Percentiles rank a stretch among this genome's conserved stretches.
phyloP scores from a whole-genome alignment of 768 basidiomycete species.

The Boletus tylopilopsis region DNA sequence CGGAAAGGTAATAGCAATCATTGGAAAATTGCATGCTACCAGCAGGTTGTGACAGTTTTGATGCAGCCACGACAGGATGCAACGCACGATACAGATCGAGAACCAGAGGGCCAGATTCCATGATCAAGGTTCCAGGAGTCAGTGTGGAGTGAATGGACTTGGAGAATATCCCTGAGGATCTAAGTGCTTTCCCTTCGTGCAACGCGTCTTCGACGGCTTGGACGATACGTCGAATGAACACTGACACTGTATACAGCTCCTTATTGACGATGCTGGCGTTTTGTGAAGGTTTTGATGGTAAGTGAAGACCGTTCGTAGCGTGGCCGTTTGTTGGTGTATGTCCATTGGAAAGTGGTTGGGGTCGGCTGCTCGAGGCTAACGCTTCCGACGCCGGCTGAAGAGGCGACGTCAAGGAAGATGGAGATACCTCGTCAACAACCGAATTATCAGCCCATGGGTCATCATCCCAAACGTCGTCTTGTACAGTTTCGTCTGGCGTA shows the following conservation, averaged over 20 bases:
- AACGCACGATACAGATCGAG: constrained; percentile 80
- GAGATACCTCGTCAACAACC: constrained; percentile 27
- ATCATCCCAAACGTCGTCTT: constrained; percentile 59
- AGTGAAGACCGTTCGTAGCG: constrained; percentile 13
- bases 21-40: constrained; percentile 76
- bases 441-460: constrained; percentile 62
- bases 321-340: constrained; percentile 22
- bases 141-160: constrained; percentile 27
- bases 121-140: constrained; percentile 51
- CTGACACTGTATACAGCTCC: constrained; percentile 61
- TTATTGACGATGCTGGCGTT: constrained; percentile 17
- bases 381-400: constrained; percentile 35
- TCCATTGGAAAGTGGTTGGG: constrained; percentile 33
- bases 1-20: constrained; percentile 67
- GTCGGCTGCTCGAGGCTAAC: constrained; percentile 55
- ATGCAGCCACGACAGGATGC: constrained; percentile 59
- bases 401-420: constrained; percentile 24
- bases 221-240: constrained; percentile 50
- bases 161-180: constrained; percentile 51
- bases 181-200: constrained; percentile 63
- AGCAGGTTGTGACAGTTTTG: constrained; percentile 47
- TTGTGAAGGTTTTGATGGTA: constrained; percentile 18
- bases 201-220: constrained; percentile 58
- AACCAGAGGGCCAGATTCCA: constrained; percentile 58
- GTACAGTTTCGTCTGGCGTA: constrained; percentile 30